Conservation (phyloP, 2,329 filamentous ascomycete genomes). For the Teratosphaeriaceae sp. region DNA sequence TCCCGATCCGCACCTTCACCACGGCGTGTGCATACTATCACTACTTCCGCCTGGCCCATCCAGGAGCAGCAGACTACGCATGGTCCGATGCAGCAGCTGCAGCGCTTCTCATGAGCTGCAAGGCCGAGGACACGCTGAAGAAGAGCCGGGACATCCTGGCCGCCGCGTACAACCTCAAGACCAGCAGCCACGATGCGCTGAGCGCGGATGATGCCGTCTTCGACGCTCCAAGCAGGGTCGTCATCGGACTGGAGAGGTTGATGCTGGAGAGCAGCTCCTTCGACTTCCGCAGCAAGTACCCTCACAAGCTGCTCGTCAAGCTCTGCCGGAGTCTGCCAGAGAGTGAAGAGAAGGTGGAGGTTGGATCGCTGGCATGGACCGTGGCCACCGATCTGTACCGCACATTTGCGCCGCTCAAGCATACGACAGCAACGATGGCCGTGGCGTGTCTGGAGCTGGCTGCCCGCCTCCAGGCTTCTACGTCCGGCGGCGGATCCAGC, state of each 20-base stretch:
- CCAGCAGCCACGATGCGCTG: slow-evolving; percentile 55
- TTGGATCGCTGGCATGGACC: slow-evolving; percentile 60
- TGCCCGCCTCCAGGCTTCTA: slow-evolving; percentile 49
- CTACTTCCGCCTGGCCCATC: slow-evolving; percentile 80
- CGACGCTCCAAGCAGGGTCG: slow-evolving; percentile 68
- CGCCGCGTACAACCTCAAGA: slow-evolving; percentile 79
- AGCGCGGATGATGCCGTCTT: slow-evolving; percentile 81
- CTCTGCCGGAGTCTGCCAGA: slow-evolving; percentile 41
- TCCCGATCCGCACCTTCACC: slow-evolving; percentile 89
- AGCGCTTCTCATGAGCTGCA: slow-evolving; percentile 86
- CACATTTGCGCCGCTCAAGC: slow-evolving; percentile 87
- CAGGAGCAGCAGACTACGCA: slow-evolving; percentile 74
- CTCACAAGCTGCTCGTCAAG: slow-evolving; percentile 79
- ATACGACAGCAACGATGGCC: slow-evolving; percentile 77
- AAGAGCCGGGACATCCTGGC: slow-evolving; percentile 92
- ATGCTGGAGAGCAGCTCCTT: slow-evolving; percentile 92
- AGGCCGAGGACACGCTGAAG: slow-evolving; percentile 96
- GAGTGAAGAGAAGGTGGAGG: slow-evolving; percentile 35
- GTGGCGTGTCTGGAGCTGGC: slow-evolving; percentile 77
- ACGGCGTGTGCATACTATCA: slow-evolving; percentile 92
- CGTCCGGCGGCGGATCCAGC: slow-evolving; percentile 13
- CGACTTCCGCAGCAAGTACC: slow-evolving; percentile 85
- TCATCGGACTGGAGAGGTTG: slow-evolving; percentile 84
- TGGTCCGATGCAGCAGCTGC: slow-evolving; percentile 81
- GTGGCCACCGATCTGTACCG: slow-evolving; percentile 87